Evolutionary conservation across 1,139 yeast genomes (phyloP), one percentile per base, ranked within the genome.

Genomic region (Pichia sp.): DNA sequence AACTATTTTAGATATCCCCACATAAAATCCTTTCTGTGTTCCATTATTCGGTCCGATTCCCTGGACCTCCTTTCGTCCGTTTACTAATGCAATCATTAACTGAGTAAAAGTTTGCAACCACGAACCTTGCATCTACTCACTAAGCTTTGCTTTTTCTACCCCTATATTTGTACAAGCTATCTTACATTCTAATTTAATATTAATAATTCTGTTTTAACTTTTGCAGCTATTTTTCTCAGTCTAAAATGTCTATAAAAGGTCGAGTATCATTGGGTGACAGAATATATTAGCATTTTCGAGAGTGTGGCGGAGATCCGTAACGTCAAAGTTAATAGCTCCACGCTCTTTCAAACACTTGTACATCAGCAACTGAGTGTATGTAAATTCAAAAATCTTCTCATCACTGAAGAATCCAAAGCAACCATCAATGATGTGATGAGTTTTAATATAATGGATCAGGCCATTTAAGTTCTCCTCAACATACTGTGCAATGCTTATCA

Each of bases 321-420:
- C 27, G 15, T 27, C 13, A 22, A 11, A 25, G 22, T 35, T 29
- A 5, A 34, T n/a, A 4, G 34, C 9, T 15, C 18, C 27, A 10
- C 22, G 9, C 11, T 24, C n/a, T 21, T 31, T 26, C 22, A 41
- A 30, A 21, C 39, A 35, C 3, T 19, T 31, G 16, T 18, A 32
- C 3, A 41, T 14, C 14, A 41, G 10, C 6, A 40, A 10, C 16
- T 32, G 35, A 19, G 43, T 40, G 16, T 43, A 49, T 11, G 48
- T 35, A 27, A 44, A 44, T 20, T 43, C 42, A 34, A 53, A 51
- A 6, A 42, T 43, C 2, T 29, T 21, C n/a, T 42, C 48, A 27
- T 46, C 45, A 21, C 45, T 39, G 12, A 49, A 32, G 33, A 47
- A 32, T 3, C 59, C 57, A 31, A 52, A 44, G 36, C 54, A 47